Evolutionary conservation across 169 alveolate genomes (phyloP), one percentile per base, ranked within the genome.

Genomic region (Plasmodium gallinaceum): DNA sequence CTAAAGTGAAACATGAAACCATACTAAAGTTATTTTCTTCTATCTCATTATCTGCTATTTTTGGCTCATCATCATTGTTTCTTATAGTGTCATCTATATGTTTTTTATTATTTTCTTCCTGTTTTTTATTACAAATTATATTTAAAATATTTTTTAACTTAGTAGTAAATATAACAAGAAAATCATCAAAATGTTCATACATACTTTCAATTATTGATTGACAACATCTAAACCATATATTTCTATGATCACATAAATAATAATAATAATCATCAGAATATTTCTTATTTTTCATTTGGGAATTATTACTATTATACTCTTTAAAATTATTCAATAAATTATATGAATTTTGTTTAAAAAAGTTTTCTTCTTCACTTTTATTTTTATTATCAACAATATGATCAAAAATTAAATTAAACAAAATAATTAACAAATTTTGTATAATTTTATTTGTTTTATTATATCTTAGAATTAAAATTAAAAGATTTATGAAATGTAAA

Each of bases 131-230:
- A 2, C 68, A 24, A 0, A 78, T 14, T 22, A 45, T n/a, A 22
- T 61, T 68, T 22, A 83, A 46, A 45, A 51, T 54, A 48, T 18
- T 69, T 64, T 46, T 66, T 52, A 83, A 68, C 32, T 83, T 83
- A 16, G 64, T 39, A 12, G 91, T 51, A 54, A 83, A 66, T 16
- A 83, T 69, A 7, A 46, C 9, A 16, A 69, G 70, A 48, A 83
- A 83, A 48, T 66, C 85, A 22, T 70, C 86, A 57, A 83, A 83
- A 18, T 83, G 91, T 7, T 68, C 86, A 51, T 70, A 83, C 91
- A 83, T 83, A 48, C 91, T 70, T 69, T 83, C 91, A 20, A 83
- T 73, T 16, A 83, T 70, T 9, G 91, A 83, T 16, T 83, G 91
- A 10, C 74, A 66, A 57, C 83, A 83, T 48, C 37, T 83, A 52